Evolutionary conservation across 176 grass and related monocot species (phyloP).

Genomic region (Zoysia pacifica): DNA sequence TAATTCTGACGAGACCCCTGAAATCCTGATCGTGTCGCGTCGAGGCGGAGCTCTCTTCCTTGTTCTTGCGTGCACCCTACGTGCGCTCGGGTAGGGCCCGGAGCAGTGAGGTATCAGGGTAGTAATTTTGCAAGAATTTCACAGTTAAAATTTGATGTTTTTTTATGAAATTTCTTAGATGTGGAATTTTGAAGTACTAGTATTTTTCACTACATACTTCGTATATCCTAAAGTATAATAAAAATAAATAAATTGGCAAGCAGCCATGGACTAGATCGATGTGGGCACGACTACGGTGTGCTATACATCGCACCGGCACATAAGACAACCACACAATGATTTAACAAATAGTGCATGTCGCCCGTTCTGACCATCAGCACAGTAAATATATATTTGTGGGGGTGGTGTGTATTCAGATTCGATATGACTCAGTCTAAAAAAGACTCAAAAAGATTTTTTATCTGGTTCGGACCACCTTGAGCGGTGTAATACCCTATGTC

Average conservation of each 20-base stretch:
- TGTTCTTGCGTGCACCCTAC: conserved; percentile 12
- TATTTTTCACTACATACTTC: not conserved
- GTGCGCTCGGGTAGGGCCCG: not conserved
- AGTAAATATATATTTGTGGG: no score
- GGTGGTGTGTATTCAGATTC: no score
- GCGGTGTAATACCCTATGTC: no score
- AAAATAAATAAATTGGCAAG: not conserved
- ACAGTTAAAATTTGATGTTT: not conserved
- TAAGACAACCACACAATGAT: not conserved
- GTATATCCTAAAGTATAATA: not conserved
- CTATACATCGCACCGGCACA: not conserved
- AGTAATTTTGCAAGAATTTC: not conserved
- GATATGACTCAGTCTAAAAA: no score
- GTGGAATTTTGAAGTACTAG: not conserved
- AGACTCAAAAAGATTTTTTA: no score
- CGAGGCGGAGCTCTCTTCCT: not conserved
- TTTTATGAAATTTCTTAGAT: not conserved
- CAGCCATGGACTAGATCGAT: not conserved
- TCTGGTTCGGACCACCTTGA: no score
- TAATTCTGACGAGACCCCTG: conserved; percentile 11
- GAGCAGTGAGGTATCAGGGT: not conserved
- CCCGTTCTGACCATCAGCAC: no score
- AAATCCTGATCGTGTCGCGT: conserved; percentile 20
- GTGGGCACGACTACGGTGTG: conserved; percentile 26
- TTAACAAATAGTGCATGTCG: not conserved